These are phyloP conservation scores for Aspergillus panamensis DNA, from an alignment of 495 filamentous ascomycete genomes.

Conservation along the genomic window DNA sequence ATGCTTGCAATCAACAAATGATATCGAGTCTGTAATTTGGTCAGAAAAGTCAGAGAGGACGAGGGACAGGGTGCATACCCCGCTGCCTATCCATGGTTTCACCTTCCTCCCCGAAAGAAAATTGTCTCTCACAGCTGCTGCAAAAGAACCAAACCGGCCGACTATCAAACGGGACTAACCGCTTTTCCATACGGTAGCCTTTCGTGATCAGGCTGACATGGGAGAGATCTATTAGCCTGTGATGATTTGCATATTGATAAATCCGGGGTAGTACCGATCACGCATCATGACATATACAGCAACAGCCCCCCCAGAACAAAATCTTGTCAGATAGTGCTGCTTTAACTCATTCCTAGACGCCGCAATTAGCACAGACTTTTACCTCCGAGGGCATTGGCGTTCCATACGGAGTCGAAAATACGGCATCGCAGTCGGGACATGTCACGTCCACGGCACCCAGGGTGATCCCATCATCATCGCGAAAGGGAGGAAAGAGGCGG, in stretches of 20 bases:
- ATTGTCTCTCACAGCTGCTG: slow-evolving; percentile 24
- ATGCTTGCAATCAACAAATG: slow-evolving; percentile 23
- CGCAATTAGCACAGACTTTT: neutral
- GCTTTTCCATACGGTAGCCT: slow-evolving; percentile 34
- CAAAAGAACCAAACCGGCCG: slow-evolving; percentile 28
- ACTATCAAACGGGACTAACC: slow-evolving; percentile 25
- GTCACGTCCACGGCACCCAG: slow-evolving; percentile 25
- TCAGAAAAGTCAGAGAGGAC: slow-evolving; percentile 7
- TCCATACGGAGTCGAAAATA: slow-evolving; percentile 28
- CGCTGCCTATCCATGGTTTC: slow-evolving; percentile 19
- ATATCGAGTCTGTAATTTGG: slow-evolving; percentile 14
- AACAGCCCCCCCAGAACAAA: slow-evolving; percentile 28
- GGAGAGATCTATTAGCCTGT: slow-evolving; percentile 1
- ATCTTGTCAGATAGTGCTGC: slow-evolving; percentile 29
- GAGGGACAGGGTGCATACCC: slow-evolving; percentile 8
- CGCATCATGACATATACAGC: slow-evolving; percentile 33
- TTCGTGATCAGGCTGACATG: slow-evolving; percentile 29
- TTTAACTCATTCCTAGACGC: slow-evolving; percentile 25
- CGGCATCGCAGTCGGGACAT: slow-evolving; percentile 32
- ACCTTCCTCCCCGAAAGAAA: slow-evolving; percentile 21
- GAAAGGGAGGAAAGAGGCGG: slow-evolving; percentile 28
- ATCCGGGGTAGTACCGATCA: slow-evolving; percentile 23
- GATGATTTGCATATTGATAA: neutral
- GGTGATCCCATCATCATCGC: slow-evolving; percentile 24
- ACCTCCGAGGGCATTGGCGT: neutral